Conservation (phyloP, 164 flowering plant genomes). For the Sedum album region DNA sequence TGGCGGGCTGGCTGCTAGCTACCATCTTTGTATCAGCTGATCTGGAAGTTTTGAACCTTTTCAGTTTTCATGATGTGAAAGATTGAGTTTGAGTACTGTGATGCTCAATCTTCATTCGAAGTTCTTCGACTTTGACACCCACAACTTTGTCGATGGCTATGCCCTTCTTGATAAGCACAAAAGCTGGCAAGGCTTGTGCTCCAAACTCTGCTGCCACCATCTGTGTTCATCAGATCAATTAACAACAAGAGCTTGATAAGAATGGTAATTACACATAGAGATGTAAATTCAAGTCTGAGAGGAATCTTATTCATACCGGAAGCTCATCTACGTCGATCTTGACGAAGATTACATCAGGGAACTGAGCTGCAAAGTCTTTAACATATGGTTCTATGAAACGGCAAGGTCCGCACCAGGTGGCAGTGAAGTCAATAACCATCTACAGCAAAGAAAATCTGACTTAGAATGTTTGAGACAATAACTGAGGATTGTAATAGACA, state of each 20-base stretch:
- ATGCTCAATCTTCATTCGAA: not conserved
- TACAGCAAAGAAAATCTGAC: not conserved
- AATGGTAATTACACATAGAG: not conserved
- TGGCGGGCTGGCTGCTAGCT: too few relatives aligned
- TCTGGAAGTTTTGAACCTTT: too few relatives aligned
- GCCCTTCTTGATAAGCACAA: constrained; percentile 6
- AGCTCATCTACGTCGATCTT: constrained; percentile 10
- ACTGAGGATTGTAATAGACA: not conserved
- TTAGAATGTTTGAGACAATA: not conserved
- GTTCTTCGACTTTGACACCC: constrained; percentile 6
- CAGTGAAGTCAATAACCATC: constrained; percentile 11
- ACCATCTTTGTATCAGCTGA: too few relatives aligned
- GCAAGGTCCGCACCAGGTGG: constrained; percentile 11
- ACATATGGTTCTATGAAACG: constrained; percentile 3
- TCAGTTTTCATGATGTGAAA: not conserved
- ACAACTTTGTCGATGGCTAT: constrained; percentile 4
- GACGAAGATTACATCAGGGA: not conserved
- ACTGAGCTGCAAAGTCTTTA: constrained; percentile 6
- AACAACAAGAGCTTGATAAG: not conserved
- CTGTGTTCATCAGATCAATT: not conserved
- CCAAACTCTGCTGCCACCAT: constrained; percentile 9
- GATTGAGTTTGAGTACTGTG: constrained; percentile 4
- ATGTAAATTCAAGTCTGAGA: not conserved
- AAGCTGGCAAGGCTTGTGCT: constrained; percentile 7
- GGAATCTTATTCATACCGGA: not conserved